A percentile compares a stretch with the other conserved stretches of the same genome.
phyloP scores from a whole-genome alignment of 495 filamentous ascomycete species.

The Podospora tetraspora region DNA sequence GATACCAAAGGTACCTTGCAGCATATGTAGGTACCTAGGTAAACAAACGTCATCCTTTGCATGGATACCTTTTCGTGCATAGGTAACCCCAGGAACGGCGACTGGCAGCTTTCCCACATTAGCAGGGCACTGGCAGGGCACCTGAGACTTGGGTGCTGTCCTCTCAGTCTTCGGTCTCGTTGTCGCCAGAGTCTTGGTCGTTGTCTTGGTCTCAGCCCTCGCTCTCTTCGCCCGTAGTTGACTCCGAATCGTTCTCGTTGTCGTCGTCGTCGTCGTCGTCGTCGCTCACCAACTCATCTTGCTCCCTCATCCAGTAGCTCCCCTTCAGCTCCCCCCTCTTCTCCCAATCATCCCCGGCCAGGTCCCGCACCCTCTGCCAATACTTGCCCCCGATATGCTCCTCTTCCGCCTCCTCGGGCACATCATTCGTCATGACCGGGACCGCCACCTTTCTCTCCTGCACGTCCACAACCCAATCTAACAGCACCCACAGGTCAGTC shows the following conservation, averaged over 20 bases:
- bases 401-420: conserved; percentile 3
- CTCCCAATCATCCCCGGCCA: neutral
- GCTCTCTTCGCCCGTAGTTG: neutral
- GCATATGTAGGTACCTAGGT: no score
- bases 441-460: neutral
- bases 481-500: neutral
- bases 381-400: conserved; percentile 1
- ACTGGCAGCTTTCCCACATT: neutral
- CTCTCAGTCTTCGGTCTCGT: neutral
- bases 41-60: neutral
- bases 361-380: neutral
- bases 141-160: neutral
- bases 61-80: neutral
- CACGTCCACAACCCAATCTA: conserved; percentile 2
- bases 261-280: neutral
- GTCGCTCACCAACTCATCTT: neutral
- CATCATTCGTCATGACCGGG: conserved; percentile 1
- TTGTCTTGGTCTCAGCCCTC: neutral
- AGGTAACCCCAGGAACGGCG: neutral
- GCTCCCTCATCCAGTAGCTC: neutral
- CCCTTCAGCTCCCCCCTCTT: neutral
- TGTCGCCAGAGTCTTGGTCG: neutral
- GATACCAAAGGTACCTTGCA: no score
- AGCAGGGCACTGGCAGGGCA: neutral
- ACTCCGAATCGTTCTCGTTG: neutral